These are phyloP conservation scores for Diphasiastrum complanatum DNA, from an alignment of 83 land plant species.

Conservation along the genomic window DNA sequence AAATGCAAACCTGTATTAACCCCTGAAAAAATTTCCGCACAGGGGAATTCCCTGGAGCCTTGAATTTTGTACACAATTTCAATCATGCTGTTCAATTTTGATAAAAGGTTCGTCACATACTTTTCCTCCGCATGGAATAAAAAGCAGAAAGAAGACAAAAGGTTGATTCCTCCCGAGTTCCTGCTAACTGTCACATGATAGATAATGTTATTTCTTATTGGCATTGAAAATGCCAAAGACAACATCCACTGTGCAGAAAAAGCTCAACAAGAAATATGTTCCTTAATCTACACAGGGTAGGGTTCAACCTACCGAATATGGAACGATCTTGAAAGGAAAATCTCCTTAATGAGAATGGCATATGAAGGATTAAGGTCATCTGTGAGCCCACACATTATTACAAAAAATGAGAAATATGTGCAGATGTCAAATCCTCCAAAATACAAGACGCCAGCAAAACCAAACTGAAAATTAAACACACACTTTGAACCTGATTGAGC, in stretches of 20 bases:
- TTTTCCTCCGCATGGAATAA: constrained; percentile 72
- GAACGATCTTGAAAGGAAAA: constrained; percentile 43
- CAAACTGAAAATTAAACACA: too few species aligned
- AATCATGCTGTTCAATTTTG: constrained; percentile 51
- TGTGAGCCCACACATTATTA: too few species aligned
- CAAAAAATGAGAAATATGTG: constrained; percentile 3
- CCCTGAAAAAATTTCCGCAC: constrained; percentile 24
- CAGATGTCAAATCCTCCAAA: neutral
- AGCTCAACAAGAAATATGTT: neutral
- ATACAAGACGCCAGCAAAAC: too few species aligned
- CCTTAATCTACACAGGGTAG: neutral
- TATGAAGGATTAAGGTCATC: constrained; percentile 76
- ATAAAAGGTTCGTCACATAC: constrained; percentile 51
- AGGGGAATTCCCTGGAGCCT: too few species aligned
- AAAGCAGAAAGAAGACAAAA: constrained; percentile 72
- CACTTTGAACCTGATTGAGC: too few species aligned
- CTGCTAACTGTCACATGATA: constrained; percentile 44
- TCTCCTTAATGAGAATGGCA: constrained; percentile 57
- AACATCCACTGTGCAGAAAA: neutral
- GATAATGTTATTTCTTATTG: too few species aligned
- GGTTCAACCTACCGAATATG: constrained; percentile 48
- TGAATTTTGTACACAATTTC: constrained; percentile 48
- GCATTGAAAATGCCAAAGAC: neutral
- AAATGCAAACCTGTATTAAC: constrained; percentile 34
- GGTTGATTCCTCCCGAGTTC: constrained; percentile 47